Percentiles rank a stretch among this genome's conserved stretches.
phyloP scores from a whole-genome alignment of 78 protist genomes.

The Pigoraptor vietnamica region DNA sequence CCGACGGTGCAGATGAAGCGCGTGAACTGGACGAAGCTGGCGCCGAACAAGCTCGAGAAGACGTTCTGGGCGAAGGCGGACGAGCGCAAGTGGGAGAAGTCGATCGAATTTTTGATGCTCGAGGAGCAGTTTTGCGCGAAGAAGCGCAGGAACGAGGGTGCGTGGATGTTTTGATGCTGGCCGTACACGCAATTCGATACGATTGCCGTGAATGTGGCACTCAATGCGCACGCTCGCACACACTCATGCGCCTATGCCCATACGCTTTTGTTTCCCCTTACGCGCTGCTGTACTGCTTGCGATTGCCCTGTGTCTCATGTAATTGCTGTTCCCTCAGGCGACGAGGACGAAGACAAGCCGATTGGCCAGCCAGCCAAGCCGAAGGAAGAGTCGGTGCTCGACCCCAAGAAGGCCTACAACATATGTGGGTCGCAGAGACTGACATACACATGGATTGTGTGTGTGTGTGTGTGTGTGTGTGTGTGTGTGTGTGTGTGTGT shows the following conservation, averaged over 20 bases:
- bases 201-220: too few species aligned
- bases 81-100: not conserved
- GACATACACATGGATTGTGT: too few species aligned
- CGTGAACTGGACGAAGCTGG: slow-evolving; percentile 17
- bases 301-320: too few species aligned
- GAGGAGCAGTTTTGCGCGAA: slow-evolving; percentile 6
- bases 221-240: not conserved
- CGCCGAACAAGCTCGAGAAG: not conserved
- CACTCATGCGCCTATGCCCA: too few species aligned
- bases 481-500: too few species aligned
- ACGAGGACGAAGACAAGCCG: not conserved
- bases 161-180: too few species aligned
- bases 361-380: not conserved
- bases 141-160: not conserved
- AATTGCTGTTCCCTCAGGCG: not conserved
- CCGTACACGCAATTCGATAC: too few species aligned
- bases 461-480: too few species aligned
- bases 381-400: slow-evolving; percentile 12
- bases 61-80: slow-evolving; percentile 20
- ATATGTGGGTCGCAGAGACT: not conserved
- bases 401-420: slow-evolving; percentile 30
- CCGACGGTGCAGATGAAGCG: slow-evolving; percentile 30
- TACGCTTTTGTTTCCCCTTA: too few species aligned
- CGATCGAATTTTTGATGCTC: not conserved
- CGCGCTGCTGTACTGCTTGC: too few species aligned